These are phyloP conservation scores for Clitoria ternatea DNA, from an alignment of 306 rosid species.

Conservation along the genomic window DNA sequence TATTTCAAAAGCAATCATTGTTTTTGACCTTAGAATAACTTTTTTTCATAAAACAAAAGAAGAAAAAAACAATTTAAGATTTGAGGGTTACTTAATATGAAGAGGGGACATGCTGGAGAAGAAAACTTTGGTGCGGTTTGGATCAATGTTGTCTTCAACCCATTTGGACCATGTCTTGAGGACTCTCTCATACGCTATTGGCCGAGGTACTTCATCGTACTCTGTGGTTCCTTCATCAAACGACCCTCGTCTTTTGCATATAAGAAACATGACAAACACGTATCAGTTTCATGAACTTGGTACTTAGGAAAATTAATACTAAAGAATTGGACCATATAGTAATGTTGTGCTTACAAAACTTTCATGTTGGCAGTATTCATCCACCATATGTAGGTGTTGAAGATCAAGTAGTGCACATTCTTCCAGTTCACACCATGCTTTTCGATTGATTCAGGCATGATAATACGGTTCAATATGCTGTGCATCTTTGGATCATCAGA, in stretches of 20 bases:
- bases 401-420: conserved; percentile 69
- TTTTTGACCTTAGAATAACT: neutral
- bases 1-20: neutral
- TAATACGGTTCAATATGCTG: conserved; percentile 75
- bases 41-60: neutral
- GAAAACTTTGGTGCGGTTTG: conserved; percentile 73
- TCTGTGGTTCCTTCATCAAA: conserved; percentile 73
- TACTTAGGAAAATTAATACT: too few relatives aligned
- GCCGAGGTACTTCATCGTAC: conserved; percentile 70
- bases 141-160: conserved; percentile 72
- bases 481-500: conserved; percentile 91
- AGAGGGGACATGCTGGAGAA: conserved; percentile 94
- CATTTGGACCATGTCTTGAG: conserved; percentile 77
- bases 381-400: conserved; percentile 99
- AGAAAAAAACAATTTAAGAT: neutral
- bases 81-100: conserved; percentile 71
- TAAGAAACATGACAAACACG: neutral
- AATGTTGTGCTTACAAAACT: conserved; percentile 59
- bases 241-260: conserved; percentile 63
- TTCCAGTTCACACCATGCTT: conserved; percentile 85
- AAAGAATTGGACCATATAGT: neutral
- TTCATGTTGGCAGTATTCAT: conserved; percentile 82
- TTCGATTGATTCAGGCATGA: conserved; percentile 84
- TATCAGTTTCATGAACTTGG: neutral
- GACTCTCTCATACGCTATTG: conserved; percentile 63